phyloP scores from a whole-genome alignment of 2,329 filamentous ascomycete species.

The Talaromyces sp. region DNA sequence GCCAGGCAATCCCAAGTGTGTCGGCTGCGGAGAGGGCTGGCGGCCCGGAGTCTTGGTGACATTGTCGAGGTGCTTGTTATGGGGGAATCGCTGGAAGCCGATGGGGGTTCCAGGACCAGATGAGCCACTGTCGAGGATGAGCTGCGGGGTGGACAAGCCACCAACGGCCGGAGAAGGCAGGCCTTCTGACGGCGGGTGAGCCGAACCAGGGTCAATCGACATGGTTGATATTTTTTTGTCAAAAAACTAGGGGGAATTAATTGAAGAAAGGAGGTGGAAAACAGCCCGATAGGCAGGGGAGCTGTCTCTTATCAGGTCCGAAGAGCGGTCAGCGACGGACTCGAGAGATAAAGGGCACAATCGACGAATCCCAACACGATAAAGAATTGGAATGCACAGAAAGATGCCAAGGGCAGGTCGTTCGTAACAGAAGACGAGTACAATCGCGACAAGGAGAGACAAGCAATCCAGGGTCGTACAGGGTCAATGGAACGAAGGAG shows the following conservation, averaged over 20 bases:
- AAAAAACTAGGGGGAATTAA: neutral
- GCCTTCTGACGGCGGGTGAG: conserved; percentile 9
- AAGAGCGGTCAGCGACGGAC: conserved; percentile 1
- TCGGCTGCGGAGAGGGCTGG: conserved; percentile 80
- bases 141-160: conserved; percentile 24
- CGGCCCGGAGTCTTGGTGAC: conserved; percentile 53
- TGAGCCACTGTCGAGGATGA: conserved; percentile 26
- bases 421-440: neutral
- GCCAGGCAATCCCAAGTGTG: conserved; percentile 70
- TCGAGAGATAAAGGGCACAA: neutral
- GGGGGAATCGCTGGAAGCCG: conserved; percentile 38
- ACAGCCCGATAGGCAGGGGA: neutral
- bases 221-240: neutral
- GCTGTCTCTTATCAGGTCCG: neutral
- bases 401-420: neutral
- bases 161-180: conserved; percentile 4
- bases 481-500: neutral
- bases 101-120: conserved; percentile 38
- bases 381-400: neutral
- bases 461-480: neutral
- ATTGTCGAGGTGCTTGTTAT: conserved; percentile 57
- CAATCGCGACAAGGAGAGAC: neutral
- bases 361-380: neutral
- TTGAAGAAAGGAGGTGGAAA: neutral
- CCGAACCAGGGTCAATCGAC: conserved; percentile 12